Evolutionary conservation across 345 rosid species (phyloP).

Genomic region (Trapa bicornis): DNA sequence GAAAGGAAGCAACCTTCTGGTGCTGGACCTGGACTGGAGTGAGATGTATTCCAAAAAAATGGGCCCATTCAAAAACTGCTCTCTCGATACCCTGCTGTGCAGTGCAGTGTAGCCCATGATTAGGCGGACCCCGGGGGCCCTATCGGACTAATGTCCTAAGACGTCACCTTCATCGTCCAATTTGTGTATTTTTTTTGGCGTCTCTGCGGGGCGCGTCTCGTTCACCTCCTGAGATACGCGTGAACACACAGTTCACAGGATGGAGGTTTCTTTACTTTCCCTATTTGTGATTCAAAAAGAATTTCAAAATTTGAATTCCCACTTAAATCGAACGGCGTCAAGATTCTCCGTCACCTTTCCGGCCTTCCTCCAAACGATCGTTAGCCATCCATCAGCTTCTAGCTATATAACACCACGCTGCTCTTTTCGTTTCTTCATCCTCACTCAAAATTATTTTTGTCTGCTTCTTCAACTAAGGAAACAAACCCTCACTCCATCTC

Average conservation of each 20-base stretch:
- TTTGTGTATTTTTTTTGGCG: too few species aligned
- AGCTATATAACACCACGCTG: slow-evolving; percentile 16
- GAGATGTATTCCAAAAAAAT: not conserved
- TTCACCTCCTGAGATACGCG: slow-evolving; percentile 6
- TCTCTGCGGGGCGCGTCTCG: not conserved
- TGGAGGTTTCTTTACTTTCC: slow-evolving; percentile 1
- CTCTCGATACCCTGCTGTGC: not conserved
- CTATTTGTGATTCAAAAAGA: not conserved
- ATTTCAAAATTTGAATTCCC: slow-evolving; percentile 29
- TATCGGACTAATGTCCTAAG: too few species aligned
- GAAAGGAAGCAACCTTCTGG: too few species aligned
- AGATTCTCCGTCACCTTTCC: slow-evolving; percentile 14
- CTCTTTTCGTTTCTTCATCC: slow-evolving; percentile 2
- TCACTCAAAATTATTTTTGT: not conserved
- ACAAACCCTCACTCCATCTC: not conserved
- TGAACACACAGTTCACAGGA: slow-evolving; percentile 2
- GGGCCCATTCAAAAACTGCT: not conserved
- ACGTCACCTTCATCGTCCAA: too few species aligned
- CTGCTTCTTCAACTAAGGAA: not conserved
- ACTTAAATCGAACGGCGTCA: slow-evolving; percentile 26
- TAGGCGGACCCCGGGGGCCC: not conserved
- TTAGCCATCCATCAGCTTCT: slow-evolving; percentile 9
- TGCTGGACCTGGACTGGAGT: not conserved
- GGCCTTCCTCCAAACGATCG: slow-evolving; percentile 14
- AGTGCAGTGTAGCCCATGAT: not conserved